These are phyloP conservation scores for Pseudogymnoascus sp. DNA, from an alignment of 2,329 filamentous ascomycete genomes.

Conservation along the genomic window DNA sequence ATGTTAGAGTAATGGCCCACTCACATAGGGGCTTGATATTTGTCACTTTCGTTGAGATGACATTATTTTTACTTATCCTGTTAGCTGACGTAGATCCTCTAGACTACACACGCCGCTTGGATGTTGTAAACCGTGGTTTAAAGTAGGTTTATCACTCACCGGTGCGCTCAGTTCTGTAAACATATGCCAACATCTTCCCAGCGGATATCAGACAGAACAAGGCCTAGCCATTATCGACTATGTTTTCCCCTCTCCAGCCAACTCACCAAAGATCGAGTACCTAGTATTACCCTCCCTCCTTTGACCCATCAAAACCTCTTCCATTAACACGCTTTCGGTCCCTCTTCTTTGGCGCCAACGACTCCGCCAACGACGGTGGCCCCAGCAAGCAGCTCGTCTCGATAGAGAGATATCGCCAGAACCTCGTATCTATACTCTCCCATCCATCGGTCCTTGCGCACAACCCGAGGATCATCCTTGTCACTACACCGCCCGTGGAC, in stretches of 20 bases:
- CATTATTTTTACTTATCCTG: neutral
- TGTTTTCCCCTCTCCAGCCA: constrained; percentile 56
- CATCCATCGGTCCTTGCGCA: constrained; percentile 65
- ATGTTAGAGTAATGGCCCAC: neutral
- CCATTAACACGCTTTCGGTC: constrained; percentile 21
- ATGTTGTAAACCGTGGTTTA: constrained; percentile 82
- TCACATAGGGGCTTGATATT: neutral
- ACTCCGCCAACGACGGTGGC: constrained; percentile 60
- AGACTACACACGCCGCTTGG: constrained; percentile 70
- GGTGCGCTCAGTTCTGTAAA: neutral
- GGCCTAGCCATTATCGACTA: constrained; percentile 59
- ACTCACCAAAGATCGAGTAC: constrained; percentile 54
- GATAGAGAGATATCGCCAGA: constrained; percentile 61
- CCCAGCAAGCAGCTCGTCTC: constrained; percentile 66
- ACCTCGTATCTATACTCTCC: constrained; percentile 61
- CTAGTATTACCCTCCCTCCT: constrained; percentile 41
- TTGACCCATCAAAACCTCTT: neutral
- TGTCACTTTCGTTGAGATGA: neutral
- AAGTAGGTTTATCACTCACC: constrained; percentile 36
- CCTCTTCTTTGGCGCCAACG: constrained; percentile 84
- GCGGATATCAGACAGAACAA: constrained; percentile 75
- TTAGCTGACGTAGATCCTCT: constrained; percentile 3
- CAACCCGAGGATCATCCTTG: constrained; percentile 61
- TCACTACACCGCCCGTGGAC: constrained; percentile 77
- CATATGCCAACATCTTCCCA: constrained; percentile 10